Percentiles rank a stretch among this genome's conserved stretches.
phyloP scores from a whole-genome alignment of 2,329 filamentous ascomycete species.

The Fusarium xyrophilum region DNA sequence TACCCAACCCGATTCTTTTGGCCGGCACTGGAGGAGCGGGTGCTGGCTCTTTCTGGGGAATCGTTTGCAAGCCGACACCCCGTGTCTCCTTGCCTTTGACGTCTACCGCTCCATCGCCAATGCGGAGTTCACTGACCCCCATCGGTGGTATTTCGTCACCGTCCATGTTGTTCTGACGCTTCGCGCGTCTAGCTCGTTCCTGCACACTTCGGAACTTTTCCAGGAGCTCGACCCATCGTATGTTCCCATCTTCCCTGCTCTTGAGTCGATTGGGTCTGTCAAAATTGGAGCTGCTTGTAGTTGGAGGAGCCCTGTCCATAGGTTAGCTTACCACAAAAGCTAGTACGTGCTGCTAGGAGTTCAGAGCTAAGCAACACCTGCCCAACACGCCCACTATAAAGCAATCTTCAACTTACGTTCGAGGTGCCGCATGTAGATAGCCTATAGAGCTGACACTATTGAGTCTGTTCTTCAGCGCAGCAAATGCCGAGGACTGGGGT shows the following conservation, averaged over 20 bases:
- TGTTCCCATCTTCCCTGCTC: constrained; percentile 79
- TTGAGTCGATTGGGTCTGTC: constrained; percentile 81
- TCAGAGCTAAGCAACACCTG: background rate
- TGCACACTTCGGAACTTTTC: constrained; percentile 95
- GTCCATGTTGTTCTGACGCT: constrained; percentile 61
- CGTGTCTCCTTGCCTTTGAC: constrained; percentile 53
- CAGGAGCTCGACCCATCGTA: constrained; percentile 90
- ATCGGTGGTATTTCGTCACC: constrained; percentile 56
- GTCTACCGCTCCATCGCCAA: constrained; percentile 51
- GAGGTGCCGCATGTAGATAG: constrained; percentile 82
- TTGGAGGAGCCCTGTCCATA: constrained; percentile 51
- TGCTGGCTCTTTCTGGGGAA: constrained; percentile 58
- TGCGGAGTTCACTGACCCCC: constrained; percentile 52
- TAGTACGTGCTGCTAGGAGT: background rate
- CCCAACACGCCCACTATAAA: background rate
- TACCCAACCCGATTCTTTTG: constrained; percentile 70
- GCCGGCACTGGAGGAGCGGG: constrained; percentile 53
- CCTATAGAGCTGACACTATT: constrained; percentile 98
- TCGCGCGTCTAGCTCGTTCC: constrained; percentile 78
- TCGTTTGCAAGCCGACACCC: constrained; percentile 47
- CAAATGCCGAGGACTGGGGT: constrained; percentile 97
- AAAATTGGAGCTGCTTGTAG: constrained; percentile 63
- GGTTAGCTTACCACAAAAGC: constrained; percentile 7
- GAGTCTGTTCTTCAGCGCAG: constrained; percentile 91
- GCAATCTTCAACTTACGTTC: constrained; percentile 64